Conservation (phyloP, 192 early-diverging fungal genomes). For the Coemansia sp. region DNA sequence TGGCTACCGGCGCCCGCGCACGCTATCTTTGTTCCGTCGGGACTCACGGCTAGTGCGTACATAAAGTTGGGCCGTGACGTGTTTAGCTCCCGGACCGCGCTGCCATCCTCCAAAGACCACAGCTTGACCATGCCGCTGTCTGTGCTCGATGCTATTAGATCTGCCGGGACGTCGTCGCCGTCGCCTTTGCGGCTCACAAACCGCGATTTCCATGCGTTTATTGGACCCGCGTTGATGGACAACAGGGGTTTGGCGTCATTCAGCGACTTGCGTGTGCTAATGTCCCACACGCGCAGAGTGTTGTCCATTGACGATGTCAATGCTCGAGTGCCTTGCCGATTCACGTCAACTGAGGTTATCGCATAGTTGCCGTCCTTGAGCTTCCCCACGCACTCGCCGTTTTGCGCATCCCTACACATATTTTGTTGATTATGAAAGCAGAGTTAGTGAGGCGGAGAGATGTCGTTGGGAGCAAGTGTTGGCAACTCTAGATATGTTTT, state of each 20-base stretch:
- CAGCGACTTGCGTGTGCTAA: constrained; percentile 9
- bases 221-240: constrained; percentile 37
- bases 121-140: constrained; percentile 43
- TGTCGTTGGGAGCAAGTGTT: not conserved
- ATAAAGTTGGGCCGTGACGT: constrained; percentile 51
- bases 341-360: constrained; percentile 49
- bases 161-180: not conserved
- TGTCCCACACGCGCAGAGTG: constrained; percentile 48
- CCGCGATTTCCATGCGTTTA: constrained; percentile 50
- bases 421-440: not conserved
- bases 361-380: constrained; percentile 46
- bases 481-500: not conserved
- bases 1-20: constrained; percentile 44
- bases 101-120: constrained; percentile 36
- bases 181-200: constrained; percentile 24
- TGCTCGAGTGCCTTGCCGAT: constrained; percentile 36
- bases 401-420: constrained; percentile 27
- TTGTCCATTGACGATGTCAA: constrained; percentile 58
- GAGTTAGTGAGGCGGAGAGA: not conserved
- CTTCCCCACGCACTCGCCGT: constrained; percentile 28
- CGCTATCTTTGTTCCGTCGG: constrained; percentile 40
- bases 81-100: constrained; percentile 38
- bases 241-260: constrained; percentile 13
- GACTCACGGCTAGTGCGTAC: constrained; percentile 45
- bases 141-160: constrained; percentile 39